Conservation (phyloP, 805 yeast genomes). For the Millerozyma miso region DNA sequence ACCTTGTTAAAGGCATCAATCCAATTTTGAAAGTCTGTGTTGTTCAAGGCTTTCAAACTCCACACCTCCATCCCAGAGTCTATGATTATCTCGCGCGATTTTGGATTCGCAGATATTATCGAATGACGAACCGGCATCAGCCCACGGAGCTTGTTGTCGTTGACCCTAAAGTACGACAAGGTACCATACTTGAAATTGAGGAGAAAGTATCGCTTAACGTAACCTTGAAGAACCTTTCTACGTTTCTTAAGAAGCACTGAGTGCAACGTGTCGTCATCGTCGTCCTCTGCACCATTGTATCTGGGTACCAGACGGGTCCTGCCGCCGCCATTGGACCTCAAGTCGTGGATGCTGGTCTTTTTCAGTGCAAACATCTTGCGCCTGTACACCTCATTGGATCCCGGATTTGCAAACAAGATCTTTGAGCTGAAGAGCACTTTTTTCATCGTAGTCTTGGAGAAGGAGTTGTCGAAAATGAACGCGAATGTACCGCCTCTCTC, state of each 20-base stretch:
- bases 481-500: slow-evolving; percentile 70
- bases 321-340: neutral
- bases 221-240: slow-evolving; percentile 82
- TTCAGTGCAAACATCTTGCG: slow-evolving; percentile 2
- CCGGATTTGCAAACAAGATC: slow-evolving; percentile 8
- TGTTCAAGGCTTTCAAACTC: slow-evolving; percentile 69
- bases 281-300: slow-evolving; percentile 21
- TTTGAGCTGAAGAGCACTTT: slow-evolving; percentile 62
- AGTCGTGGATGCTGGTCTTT: slow-evolving; percentile 1
- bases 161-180: slow-evolving; percentile 74
- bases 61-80: slow-evolving; percentile 96
- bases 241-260: slow-evolving; percentile 75
- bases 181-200: slow-evolving; percentile 80
- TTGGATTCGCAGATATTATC: slow-evolving; percentile 74
- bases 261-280: slow-evolving; percentile 69
- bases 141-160: slow-evolving; percentile 75
- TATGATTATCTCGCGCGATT: slow-evolving; percentile 64
- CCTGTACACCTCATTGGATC: slow-evolving; percentile 1
- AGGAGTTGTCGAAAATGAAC: slow-evolving; percentile 87
- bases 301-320: neutral
- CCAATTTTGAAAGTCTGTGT: slow-evolving; percentile 76
- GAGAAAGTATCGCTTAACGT: slow-evolving; percentile 77
- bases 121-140: slow-evolving; percentile 84
- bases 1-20: slow-evolving; percentile 66
- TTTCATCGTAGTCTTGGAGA: slow-evolving; percentile 80